phyloP scores from a whole-genome alignment of 768 basidiomycete species.

The Tulasnella sp. region DNA sequence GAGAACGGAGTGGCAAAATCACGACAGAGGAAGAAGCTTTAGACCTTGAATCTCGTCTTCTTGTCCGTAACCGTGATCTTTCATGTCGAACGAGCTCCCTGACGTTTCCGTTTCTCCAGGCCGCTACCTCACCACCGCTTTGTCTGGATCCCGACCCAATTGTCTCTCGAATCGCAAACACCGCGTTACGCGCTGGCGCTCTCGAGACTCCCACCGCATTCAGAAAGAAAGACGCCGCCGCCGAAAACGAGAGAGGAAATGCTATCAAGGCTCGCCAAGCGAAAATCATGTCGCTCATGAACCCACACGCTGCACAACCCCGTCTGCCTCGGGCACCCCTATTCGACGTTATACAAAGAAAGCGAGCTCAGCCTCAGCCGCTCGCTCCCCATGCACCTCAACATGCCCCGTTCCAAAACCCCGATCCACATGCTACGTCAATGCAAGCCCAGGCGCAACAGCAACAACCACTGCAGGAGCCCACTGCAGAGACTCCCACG shows the following conservation, averaged over 20 bases:
- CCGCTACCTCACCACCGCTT: conserved; percentile 61
- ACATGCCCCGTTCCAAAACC: not conserved
- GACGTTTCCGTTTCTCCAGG: conserved; percentile 29
- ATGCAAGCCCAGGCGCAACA: not conserved
- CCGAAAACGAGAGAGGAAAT: conserved; percentile 68
- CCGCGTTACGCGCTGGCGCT: conserved; percentile 58
- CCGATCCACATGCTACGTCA: not conserved
- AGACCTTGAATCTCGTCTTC: conserved; percentile 58
- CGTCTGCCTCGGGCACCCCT: not conserved
- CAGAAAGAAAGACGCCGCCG: conserved; percentile 60
- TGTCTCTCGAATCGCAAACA: conserved; percentile 64
- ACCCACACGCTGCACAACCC: conserved; percentile 29
- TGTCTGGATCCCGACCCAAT: conserved; percentile 74
- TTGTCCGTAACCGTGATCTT: conserved; percentile 36
- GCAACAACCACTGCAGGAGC: not conserved
- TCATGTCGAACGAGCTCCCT: not conserved
- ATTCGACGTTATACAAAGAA: conserved; percentile 6
- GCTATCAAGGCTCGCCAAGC: conserved; percentile 57
- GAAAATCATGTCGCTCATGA: conserved; percentile 74
- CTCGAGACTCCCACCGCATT: conserved; percentile 46
- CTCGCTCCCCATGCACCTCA: not conserved
- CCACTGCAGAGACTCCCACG: not conserved
- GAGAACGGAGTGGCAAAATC: conserved; percentile 42
- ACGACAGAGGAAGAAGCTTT: conserved; percentile 52
- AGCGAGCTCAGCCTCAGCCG: not conserved